A percentile compares a stretch with the other conserved stretches of the same genome.
phyloP scores from a whole-genome alignment of 2,329 filamentous ascomycete species.

The Fusarium sp. region DNA sequence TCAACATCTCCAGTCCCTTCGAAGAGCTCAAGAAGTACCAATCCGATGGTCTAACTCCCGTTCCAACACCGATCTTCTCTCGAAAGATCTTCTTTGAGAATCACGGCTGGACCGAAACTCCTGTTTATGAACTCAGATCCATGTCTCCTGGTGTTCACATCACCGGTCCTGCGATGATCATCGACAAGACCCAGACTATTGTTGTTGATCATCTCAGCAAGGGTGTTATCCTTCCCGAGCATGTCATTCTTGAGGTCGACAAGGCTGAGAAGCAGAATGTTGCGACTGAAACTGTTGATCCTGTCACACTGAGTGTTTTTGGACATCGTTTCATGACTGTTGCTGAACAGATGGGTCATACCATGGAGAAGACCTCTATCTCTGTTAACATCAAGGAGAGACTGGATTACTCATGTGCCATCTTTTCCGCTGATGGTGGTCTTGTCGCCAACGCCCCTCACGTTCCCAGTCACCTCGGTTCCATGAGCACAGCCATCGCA shows the following conservation, averaged over 20 bases:
- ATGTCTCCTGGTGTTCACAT: slow-evolving; percentile 38
- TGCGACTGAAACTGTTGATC: slow-evolving; percentile 66
- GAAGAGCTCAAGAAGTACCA: slow-evolving; percentile 40
- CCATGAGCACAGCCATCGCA: slow-evolving; percentile 39
- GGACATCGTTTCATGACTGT: slow-evolving; percentile 85
- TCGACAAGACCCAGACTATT: slow-evolving; percentile 80
- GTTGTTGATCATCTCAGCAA: slow-evolving; percentile 66
- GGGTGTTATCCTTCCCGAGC: slow-evolving; percentile 49
- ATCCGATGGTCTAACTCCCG: not conserved
- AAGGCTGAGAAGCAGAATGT: slow-evolving; percentile 36
- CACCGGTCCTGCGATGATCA: slow-evolving; percentile 75
- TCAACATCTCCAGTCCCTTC: slow-evolving; percentile 43
- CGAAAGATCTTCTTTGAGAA: slow-evolving; percentile 45
- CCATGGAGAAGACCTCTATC: slow-evolving; percentile 80
- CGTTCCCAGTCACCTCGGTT: slow-evolving; percentile 38
- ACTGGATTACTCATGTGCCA: slow-evolving; percentile 81
- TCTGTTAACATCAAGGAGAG: slow-evolving; percentile 83
- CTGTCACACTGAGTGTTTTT: slow-evolving; percentile 79
- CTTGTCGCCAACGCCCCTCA: slow-evolving; percentile 39
- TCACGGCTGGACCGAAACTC: slow-evolving; percentile 44
- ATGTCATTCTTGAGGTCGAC: slow-evolving; percentile 52
- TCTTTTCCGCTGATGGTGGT: slow-evolving; percentile 74
- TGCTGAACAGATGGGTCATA: slow-evolving; percentile 83
- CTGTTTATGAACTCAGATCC: slow-evolving; percentile 42
- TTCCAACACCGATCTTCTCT: slow-evolving; percentile 34